Percentiles rank a stretch among this genome's conserved stretches.
Evolutionary conservation across 2,329 filamentous ascomycete genomes (phyloP).

Genomic region (Aureobasidium sp.): DNA sequence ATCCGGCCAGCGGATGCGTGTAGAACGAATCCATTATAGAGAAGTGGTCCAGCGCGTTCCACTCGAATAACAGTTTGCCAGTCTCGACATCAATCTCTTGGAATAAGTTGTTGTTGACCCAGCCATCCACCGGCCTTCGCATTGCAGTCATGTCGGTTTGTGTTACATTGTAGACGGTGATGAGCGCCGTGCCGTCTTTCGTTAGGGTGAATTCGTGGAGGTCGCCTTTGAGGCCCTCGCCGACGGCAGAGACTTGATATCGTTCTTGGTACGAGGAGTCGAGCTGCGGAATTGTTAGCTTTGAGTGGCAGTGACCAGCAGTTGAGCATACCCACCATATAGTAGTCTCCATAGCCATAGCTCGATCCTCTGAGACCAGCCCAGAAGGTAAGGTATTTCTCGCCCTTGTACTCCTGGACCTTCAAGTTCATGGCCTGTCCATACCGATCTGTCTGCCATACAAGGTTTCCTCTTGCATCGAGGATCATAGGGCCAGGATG

Average conservation of each 20-base stretch:
- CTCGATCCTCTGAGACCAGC: slow-evolving; percentile 25
- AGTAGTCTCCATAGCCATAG: slow-evolving; percentile 8
- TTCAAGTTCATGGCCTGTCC: slow-evolving; percentile 24
- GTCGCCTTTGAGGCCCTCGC: slow-evolving; percentile 27
- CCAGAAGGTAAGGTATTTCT: slow-evolving; percentile 32
- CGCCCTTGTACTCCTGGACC: slow-evolving; percentile 26
- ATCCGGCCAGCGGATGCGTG: slow-evolving; percentile 28
- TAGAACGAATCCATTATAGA: slow-evolving; percentile 21
- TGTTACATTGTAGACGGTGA: slow-evolving; percentile 35
- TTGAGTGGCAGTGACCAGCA: slow-evolving; percentile 14
- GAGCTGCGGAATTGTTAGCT: slow-evolving; percentile 14
- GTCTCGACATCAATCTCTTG: slow-evolving; percentile 36
- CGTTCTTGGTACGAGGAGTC: slow-evolving; percentile 24
- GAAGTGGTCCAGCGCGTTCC: slow-evolving; percentile 31
- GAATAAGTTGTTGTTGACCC: slow-evolving; percentile 35
- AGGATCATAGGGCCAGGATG: slow-evolving; percentile 28
- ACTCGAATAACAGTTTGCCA: slow-evolving; percentile 32
- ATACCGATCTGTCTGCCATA: slow-evolving; percentile 27
- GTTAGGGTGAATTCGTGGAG: slow-evolving; percentile 36
- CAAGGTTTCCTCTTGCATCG: slow-evolving; percentile 23
- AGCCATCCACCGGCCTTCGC: slow-evolving; percentile 24
- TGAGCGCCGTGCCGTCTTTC: slow-evolving; percentile 31
- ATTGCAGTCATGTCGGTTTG: slow-evolving; percentile 20
- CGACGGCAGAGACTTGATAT: slow-evolving; percentile 22
- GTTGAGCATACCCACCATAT: slow-evolving; percentile 15